A percentile compares a stretch with the other conserved stretches of the same genome.
These are phyloP conservation scores for Gastrolobium villosum DNA, from an alignment of 306 rosid species.

Conservation along the genomic window DNA sequence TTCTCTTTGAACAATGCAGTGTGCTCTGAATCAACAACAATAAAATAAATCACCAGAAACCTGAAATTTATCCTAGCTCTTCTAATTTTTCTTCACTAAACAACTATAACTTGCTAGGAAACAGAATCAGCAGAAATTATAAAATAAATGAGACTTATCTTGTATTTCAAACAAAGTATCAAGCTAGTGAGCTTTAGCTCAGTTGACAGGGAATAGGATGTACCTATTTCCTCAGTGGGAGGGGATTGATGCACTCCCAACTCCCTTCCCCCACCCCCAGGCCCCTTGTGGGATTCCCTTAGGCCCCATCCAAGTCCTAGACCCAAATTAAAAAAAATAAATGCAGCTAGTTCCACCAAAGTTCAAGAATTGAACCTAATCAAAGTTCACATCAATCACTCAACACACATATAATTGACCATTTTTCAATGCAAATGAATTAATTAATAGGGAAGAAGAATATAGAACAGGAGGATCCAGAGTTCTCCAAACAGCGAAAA, in stretches of 20 bases:
- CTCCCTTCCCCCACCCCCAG: not conserved
- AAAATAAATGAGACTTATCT: conserved; percentile 10
- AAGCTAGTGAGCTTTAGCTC: not conserved
- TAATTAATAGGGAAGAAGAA: conserved; percentile 3
- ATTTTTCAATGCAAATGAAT: conserved; percentile 16
- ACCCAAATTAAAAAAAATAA: not conserved
- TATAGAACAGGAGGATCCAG: not conserved
- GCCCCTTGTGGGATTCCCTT: not conserved
- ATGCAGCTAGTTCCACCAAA: conserved; percentile 4
- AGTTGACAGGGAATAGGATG: not conserved
- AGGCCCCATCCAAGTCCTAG: not conserved
- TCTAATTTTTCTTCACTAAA: conserved; percentile 26
- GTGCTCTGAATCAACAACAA: conserved; percentile 56
- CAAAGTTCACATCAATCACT: not conserved
- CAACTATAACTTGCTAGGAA: conserved; percentile 30
- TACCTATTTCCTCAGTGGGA: not conserved
- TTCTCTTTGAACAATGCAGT: conserved; percentile 47
- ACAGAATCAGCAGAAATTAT: conserved; percentile 9
- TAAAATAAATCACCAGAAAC: conserved; percentile 45
- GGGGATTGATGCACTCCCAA: not conserved
- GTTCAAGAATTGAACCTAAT: not conserved
- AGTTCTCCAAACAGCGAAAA: conserved; percentile 27
- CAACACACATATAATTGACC: conserved; percentile 13
- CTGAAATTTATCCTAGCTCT: conserved; percentile 14
- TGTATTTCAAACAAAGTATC: not conserved